A percentile compares a stretch with the other conserved stretches of the same genome.
Conservation (phyloP, 106 monocot species). For the Gastrodia elata region DNA sequence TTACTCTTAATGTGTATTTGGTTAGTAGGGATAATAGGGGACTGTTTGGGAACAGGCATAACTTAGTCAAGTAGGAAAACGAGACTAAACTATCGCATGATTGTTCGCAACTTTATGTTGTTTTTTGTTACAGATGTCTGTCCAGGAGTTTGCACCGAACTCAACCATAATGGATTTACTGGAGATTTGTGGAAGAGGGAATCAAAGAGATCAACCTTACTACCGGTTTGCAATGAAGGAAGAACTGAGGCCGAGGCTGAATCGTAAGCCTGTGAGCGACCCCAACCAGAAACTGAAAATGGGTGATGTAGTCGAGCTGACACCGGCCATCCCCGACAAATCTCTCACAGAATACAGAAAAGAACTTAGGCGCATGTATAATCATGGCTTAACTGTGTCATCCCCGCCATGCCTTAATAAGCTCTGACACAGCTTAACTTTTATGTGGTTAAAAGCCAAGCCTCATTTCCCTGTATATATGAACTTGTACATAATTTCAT, state of each 20-base stretch:
- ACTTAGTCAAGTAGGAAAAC: no score
- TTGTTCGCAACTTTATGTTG: background rate
- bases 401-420: slow-evolving; percentile 1
- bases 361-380: slow-evolving; percentile 94
- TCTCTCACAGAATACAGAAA: slow-evolving; percentile 77
- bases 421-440: background rate
- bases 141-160: slow-evolving; percentile 77
- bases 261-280: slow-evolving; percentile 48
- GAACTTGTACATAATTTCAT: slow-evolving; percentile 3
- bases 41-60: no score
- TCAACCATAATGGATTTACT: slow-evolving; percentile 67
- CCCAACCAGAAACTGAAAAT: slow-evolving; percentile 51
- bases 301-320: slow-evolving; percentile 88
- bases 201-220: slow-evolving; percentile 30
- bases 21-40: no score
- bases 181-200: slow-evolving; percentile 47
- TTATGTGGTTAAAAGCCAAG: no score
- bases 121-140: slow-evolving; percentile 61
- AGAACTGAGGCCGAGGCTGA: slow-evolving; percentile 76
- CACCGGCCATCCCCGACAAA: slow-evolving; percentile 61
- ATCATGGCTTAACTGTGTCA: slow-evolving; percentile 36
- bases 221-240: slow-evolving; percentile 60
- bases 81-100: no score
- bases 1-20: background rate
- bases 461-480: background rate